Percentiles rank a stretch among this genome's conserved stretches.
Evolutionary conservation across 495 filamentous ascomycete genomes (phyloP).

Genomic region (Corynascus novoguineensis): DNA sequence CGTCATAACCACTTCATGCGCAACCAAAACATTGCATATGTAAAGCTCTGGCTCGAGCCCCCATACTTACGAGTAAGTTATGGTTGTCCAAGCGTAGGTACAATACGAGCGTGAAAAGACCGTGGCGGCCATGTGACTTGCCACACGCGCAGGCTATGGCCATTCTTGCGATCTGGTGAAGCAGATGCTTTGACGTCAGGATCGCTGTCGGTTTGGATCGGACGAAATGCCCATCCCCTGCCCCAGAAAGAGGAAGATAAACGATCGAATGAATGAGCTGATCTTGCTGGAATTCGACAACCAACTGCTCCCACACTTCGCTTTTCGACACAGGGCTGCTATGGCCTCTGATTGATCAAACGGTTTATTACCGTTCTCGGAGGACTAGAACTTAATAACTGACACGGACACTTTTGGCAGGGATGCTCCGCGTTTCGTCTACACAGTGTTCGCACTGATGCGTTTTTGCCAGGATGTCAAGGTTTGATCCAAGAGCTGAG

Average conservation of each 20-base stretch:
- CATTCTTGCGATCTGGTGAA: not conserved
- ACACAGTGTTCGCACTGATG: too few species aligned
- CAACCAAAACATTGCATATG: too few species aligned
- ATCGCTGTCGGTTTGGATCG: not conserved
- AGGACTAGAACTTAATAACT: too few species aligned
- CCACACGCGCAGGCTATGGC: slow-evolving; percentile 16
- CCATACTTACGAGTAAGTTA: too few species aligned
- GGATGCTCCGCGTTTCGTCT: too few species aligned
- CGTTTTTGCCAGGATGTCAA: too few species aligned
- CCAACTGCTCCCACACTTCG: not conserved
- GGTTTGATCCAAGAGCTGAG: not conserved
- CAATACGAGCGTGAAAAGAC: not conserved
- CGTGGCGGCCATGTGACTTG: slow-evolving; percentile 20
- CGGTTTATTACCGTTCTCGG: too few species aligned
- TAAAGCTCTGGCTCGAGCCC: too few species aligned
- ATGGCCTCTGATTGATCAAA: not conserved
- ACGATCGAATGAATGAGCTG: not conserved
- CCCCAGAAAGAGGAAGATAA: not conserved
- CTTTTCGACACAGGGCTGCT: not conserved
- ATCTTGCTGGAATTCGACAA: not conserved
- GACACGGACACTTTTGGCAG: too few species aligned
- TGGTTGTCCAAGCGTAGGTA: too few species aligned
- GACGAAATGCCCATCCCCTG: not conserved
- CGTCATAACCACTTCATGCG: too few species aligned
- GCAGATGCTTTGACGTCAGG: not conserved